Evolutionary conservation across 176 grass and related monocot species (phyloP).

Genomic region (Tillandsia fasciculata): DNA sequence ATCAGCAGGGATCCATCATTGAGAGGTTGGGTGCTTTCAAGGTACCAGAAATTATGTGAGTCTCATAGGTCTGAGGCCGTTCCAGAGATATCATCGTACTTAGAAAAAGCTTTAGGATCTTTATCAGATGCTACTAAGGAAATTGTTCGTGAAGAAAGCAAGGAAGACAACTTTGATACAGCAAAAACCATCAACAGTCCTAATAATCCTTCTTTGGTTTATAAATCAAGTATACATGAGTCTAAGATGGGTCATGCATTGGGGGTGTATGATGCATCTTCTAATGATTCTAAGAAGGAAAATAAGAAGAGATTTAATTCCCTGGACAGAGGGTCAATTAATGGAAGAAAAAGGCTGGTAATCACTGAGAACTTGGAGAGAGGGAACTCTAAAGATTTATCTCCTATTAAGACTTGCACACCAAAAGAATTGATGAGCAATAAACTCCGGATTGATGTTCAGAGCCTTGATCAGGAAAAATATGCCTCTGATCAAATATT

Average conservation of each 20-base stretch:
- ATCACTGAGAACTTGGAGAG: slow-evolving; percentile 21
- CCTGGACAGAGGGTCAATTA: slow-evolving; percentile 7
- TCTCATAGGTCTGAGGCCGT: slow-evolving; percentile 34
- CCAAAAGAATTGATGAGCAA: background rate
- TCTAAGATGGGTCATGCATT: slow-evolving; percentile 14
- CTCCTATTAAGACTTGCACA: slow-evolving; percentile 9
- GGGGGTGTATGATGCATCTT: slow-evolving; percentile 20
- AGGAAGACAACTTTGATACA: slow-evolving; percentile 17
- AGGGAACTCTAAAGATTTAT: slow-evolving; percentile 18
- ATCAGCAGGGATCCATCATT: slow-evolving; percentile 54
- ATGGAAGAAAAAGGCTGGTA: slow-evolving; percentile 9
- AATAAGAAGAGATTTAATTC: slow-evolving; percentile 15
- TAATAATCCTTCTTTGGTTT: background rate
- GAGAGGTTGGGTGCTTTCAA: slow-evolving; percentile 64
- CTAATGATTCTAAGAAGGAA: slow-evolving; percentile 11
- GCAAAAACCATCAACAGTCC: background rate
- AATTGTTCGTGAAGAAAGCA: slow-evolving; percentile 28
- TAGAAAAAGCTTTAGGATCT: slow-evolving; percentile 66
- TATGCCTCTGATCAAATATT: slow-evolving; percentile 28
- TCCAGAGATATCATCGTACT: slow-evolving; percentile 58
- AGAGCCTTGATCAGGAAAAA: slow-evolving; percentile 19
- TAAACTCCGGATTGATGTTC: background rate
- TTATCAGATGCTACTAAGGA: slow-evolving; percentile 45
- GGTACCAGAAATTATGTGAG: slow-evolving; percentile 54
- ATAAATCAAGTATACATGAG: background rate